Evolutionary conservation across 305 asterid genomes (phyloP).

Genomic region (Galium porrigens): DNA sequence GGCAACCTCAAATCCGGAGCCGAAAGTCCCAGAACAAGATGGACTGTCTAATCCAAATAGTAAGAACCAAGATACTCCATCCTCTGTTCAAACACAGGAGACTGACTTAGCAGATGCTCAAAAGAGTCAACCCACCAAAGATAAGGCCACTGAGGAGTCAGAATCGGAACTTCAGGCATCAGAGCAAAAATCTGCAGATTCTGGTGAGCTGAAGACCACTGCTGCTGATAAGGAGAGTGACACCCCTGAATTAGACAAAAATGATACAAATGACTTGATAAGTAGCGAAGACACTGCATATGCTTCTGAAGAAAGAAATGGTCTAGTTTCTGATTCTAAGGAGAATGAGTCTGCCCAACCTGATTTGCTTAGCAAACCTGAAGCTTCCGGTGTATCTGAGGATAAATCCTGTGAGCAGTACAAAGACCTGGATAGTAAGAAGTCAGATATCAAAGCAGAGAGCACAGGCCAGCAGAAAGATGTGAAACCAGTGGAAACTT

Average conservation of each 20-base stretch:
- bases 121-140: slow-evolving; percentile 25
- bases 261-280: slow-evolving; percentile 20
- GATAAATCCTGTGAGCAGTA: slow-evolving; percentile 23
- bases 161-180: slow-evolving; percentile 38
- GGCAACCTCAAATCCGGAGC: slow-evolving; percentile 31
- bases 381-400: slow-evolving; percentile 30
- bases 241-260: slow-evolving; percentile 24
- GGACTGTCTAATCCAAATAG: slow-evolving; percentile 18
- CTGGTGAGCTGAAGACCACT: slow-evolving; percentile 20
- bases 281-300: slow-evolving; percentile 24
- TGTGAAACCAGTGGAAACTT: slow-evolving; percentile 18
- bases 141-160: slow-evolving; percentile 24
- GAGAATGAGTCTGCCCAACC: slow-evolving; percentile 25
- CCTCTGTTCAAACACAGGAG: slow-evolving; percentile 26
- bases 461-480: slow-evolving; percentile 21
- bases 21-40: slow-evolving; percentile 27
- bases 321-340: slow-evolving; percentile 24
- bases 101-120: slow-evolving; percentile 27
- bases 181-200: slow-evolving; percentile 28
- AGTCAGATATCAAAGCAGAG: slow-evolving; percentile 26
- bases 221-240: slow-evolving; percentile 17
- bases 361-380: slow-evolving; percentile 26
- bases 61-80: slow-evolving; percentile 25
- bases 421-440: slow-evolving; percentile 25
- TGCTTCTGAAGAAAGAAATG: slow-evolving; percentile 22